Evolutionary conservation across 2,329 filamentous ascomycete genomes (phyloP).

Genomic region (Dothistroma pini): DNA sequence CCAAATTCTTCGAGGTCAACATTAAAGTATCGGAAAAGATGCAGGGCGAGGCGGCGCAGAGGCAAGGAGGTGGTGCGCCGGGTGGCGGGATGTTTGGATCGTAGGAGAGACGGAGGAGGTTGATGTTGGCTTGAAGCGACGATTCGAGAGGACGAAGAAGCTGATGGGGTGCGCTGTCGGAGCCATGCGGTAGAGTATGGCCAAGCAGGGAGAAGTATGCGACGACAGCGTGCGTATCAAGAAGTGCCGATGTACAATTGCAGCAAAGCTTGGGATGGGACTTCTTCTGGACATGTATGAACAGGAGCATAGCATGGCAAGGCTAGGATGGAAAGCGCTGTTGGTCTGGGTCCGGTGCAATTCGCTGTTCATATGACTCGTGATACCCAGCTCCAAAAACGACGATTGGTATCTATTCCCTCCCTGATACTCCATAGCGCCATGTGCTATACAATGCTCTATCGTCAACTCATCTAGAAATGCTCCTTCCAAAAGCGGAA

Average conservation of each 20-base stretch:
- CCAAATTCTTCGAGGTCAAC: constrained; percentile 99
- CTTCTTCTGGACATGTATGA: background rate
- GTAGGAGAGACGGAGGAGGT: background rate
- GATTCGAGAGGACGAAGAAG: background rate
- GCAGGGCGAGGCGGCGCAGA: constrained; percentile 75
- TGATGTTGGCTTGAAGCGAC: background rate
- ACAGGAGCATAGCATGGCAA: background rate
- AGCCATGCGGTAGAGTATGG: background rate
- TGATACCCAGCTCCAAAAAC: constrained; percentile 9
- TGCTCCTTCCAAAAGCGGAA: constrained; percentile 99
- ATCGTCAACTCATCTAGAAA: constrained; percentile 36
- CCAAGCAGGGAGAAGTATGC: background rate
- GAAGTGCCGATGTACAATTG: background rate
- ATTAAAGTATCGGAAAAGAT: constrained; percentile 97
- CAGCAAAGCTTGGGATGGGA: background rate
- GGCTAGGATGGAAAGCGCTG: background rate
- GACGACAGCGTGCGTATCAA: background rate
- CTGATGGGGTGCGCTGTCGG: background rate
- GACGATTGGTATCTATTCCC: constrained; percentile 8
- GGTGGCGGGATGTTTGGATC: constrained; percentile 41
- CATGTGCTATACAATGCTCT: constrained; percentile 2
- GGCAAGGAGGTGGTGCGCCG: constrained; percentile 54
- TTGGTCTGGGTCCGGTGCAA: background rate
- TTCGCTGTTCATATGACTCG: constrained; percentile 10
- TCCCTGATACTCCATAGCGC: background rate